Conservation (phyloP, 2,329 filamentous ascomycete genomes). For the Ophiostoma ips region DNA sequence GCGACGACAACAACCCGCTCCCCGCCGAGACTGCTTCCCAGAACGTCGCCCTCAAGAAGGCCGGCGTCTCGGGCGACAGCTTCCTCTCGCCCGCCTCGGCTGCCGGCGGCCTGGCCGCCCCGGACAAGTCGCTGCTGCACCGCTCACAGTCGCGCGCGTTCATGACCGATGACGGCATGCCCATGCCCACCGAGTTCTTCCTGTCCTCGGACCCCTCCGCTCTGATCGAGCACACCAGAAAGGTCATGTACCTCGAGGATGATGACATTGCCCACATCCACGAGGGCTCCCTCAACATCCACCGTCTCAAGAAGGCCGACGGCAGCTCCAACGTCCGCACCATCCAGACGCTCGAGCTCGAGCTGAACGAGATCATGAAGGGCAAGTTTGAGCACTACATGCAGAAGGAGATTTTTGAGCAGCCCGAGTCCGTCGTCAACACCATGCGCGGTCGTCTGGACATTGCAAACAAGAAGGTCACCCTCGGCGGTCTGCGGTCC, state of each 20-base stretch:
- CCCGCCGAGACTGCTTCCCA: constrained; percentile 90
- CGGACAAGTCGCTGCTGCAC: constrained; percentile 96
- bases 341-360: constrained; percentile 96
- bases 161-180: constrained; percentile 95
- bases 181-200: constrained; percentile 98
- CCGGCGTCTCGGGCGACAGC: constrained; percentile 57
- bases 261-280: constrained; percentile 99
- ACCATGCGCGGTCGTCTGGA: constrained; percentile 99
- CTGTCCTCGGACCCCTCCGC: constrained; percentile 96
- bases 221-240: constrained; percentile 99
- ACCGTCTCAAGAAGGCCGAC: constrained; percentile 93
- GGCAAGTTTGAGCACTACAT: constrained; percentile 99
- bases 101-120: constrained; percentile 51
- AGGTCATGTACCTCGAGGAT: constrained; percentile 98
- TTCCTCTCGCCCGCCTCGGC: constrained; percentile 43
- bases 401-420: constrained; percentile 99
- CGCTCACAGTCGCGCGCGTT: constrained; percentile 97
- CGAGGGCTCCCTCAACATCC: constrained; percentile 97
- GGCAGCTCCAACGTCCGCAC: constrained; percentile 92
- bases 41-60: constrained; percentile 93
- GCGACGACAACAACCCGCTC: constrained; percentile 68
- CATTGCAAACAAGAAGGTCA: constrained; percentile 83
- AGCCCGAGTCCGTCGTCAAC: constrained; percentile 98
- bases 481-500: constrained; percentile 85
- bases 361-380: constrained; percentile 99